Evolutionary conservation across 371 early-diverging fungal genomes (phyloP).

Genomic region (Rhizopus microsporus): DNA sequence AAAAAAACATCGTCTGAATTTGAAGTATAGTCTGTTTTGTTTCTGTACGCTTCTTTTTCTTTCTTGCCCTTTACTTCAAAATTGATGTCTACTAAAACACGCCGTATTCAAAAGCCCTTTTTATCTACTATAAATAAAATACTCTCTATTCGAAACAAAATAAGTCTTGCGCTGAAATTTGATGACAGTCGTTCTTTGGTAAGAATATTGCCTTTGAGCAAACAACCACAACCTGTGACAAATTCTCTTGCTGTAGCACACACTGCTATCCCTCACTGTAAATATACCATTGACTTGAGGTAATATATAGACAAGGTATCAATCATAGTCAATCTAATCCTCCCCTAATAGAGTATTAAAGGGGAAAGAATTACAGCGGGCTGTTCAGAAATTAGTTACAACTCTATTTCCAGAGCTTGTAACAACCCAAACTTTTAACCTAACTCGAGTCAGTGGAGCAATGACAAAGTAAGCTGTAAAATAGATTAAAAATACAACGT

Average conservation of each 20-base stretch:
- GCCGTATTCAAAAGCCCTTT: neutral
- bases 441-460: slow-evolving; percentile 79
- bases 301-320: neutral
- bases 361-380: slow-evolving; percentile 30
- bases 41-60: no score
- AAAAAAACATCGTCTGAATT: no score
- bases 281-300: neutral
- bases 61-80: no score
- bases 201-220: slow-evolving; percentile 7
- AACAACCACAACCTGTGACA: slow-evolving; percentile 3
- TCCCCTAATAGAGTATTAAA: slow-evolving; percentile 23
- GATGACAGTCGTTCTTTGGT: neutral
- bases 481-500: neutral
- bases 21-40: no score
- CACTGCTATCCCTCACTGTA: neutral
- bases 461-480: slow-evolving; percentile 68
- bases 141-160: neutral
- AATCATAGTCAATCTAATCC: neutral
- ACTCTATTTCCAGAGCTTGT: slow-evolving; percentile 43
- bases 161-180: neutral
- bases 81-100: no score
- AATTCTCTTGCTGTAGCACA: slow-evolving; percentile 1
- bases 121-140: neutral
- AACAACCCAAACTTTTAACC: slow-evolving; percentile 24
- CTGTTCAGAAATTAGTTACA: slow-evolving; percentile 21